Evolutionary conservation across 2,329 filamentous ascomycete species (phyloP).

Genomic region (Pyrenophora graminea): DNA sequence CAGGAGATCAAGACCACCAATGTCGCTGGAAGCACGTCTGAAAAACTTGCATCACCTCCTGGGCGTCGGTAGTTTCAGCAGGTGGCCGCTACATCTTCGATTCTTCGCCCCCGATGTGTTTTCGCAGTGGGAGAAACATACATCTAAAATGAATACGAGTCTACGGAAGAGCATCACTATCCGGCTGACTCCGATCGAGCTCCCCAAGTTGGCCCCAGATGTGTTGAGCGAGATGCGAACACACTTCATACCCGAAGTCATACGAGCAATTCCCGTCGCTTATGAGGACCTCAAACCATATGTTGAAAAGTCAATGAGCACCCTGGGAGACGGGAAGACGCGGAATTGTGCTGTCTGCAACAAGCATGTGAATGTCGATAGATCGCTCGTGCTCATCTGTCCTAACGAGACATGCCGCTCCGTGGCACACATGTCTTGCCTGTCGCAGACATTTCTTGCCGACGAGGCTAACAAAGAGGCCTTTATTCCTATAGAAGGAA

Average conservation of each 20-base stretch:
- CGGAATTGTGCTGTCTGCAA: constrained; percentile 57
- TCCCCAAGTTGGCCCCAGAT: constrained; percentile 24
- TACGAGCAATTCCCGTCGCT: constrained; percentile 55
- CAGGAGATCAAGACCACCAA: constrained; percentile 55
- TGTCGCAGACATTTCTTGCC: constrained; percentile 57
- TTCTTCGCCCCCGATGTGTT: constrained; percentile 77
- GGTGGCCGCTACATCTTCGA: constrained; percentile 80
- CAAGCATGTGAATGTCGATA: constrained; percentile 40
- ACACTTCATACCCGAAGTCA: constrained; percentile 36
- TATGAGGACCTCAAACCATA: constrained; percentile 57
- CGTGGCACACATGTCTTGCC: constrained; percentile 60
- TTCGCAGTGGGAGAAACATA: constrained; percentile 66
- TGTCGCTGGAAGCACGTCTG: constrained; percentile 69
- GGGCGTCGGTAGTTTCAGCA: constrained; percentile 74
- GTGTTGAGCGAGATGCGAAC: constrained; percentile 25
- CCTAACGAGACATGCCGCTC: constrained; percentile 53
- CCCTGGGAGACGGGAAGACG: constrained; percentile 16
- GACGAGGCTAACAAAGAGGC: constrained; percentile 40
- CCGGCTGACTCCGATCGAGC: constrained; percentile 37
- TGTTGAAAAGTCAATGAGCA: constrained; percentile 56
- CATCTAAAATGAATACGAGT: constrained; percentile 28
- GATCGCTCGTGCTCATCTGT: constrained; percentile 57
- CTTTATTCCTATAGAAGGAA: constrained; percentile 69
- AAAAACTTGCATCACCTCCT: constrained; percentile 82
- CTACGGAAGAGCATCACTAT: constrained; percentile 37